Evolutionary conservation across 2,329 filamentous ascomycete genomes (phyloP), one percentile per base, ranked within the genome.

Genomic region (Exserohilum turcica): DNA sequence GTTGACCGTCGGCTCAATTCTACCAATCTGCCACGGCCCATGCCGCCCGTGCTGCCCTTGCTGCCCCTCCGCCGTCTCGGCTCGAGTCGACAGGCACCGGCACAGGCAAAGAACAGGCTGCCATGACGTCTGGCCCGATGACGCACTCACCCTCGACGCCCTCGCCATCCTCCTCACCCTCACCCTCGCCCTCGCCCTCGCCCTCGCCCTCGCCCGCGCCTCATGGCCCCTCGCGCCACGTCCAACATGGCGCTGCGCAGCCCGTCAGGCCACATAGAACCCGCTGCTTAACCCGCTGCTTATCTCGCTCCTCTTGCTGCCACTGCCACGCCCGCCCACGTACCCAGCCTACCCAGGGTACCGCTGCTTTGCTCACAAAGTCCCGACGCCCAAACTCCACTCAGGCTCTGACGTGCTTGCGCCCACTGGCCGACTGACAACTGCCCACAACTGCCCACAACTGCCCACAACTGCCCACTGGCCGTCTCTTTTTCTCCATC

Each of bases 341-440:
- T n/a, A n/a, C n/a, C n/a, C n/a, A n/a, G n/a, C n/a, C 35, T 43
- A 43, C 39, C 45, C 57, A 54, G 56, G 48, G 48, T 48, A 24
- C 39, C 46, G 52, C 46, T 50, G 52, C 47, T 43, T 61, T 44
- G 46, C 45, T 38, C 39, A 59, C 53, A 48, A 60, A 24, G n/a
- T 24, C 63, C 51, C 47, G 57, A 56, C 43, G 45, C 55, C 54
- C 45, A 50, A 42, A 50, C 50, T 54, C 54, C 27, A 53, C 46
- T 18, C 51, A 59, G 58, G 54, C 64, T 64, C 54, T 48, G 48
- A 56, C 59, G 43, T 61, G 39, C 50, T 44, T 53, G 51, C 38
- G 46, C 52, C 57, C 54, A 53, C 43, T 44, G 42, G 48, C 53
- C 42, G 24, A 28, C 48, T 53, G 27, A 28, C 46, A 42, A 35